Evolutionary conservation across 2,329 filamentous ascomycete genomes (phyloP), one percentile per base, ranked within the genome.

Genomic region (Lachnellula arida): DNA sequence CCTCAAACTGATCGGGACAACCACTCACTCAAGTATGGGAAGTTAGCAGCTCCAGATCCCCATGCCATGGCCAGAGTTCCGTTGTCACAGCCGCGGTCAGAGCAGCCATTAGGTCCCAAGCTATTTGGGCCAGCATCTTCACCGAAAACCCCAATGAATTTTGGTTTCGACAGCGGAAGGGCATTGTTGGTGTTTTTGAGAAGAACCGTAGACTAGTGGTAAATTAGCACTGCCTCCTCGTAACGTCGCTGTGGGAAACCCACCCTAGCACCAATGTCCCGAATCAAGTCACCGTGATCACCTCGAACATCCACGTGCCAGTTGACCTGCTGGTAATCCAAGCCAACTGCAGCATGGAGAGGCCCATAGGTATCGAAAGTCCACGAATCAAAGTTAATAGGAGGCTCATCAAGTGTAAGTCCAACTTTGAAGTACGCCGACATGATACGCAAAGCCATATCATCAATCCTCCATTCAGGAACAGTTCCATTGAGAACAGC

Each of bases 351-450:
- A 50, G 72, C 78, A 68, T 96, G 86, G 49, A 84, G 67, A 56
- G 82, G 87, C 44, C 87, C 89, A 63, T 81, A 88, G 0, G 88
- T 92, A 64, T 93, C 85, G 1, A 77, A 74, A 0, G 87, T 90
- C 93, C 93, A 97, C 5, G 91, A 91, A 65, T 87, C 87, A 74
- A 97, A 96, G 78, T 92, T 97, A 71, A 89, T 84, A 0, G 73
- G 71, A 35, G 66, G 62, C 35, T 69, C 63, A 53, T 68, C 51
- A 75, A 84, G 63, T 0, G 75, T 78, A 60, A 78, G 76, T 51
- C 83, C 82, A 39, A 86, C 82, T 72, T 87, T 87, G 75, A 86
- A 88, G 68, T 81, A 84, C 42, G 84, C 77, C 5, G 85, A 79
- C 82, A 88, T 86, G 68, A 88, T 96, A 65, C 94, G 85, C 72